Conservation (phyloP, 2,329 filamentous ascomycete species). For the Gliomastix tumulicola region DNA sequence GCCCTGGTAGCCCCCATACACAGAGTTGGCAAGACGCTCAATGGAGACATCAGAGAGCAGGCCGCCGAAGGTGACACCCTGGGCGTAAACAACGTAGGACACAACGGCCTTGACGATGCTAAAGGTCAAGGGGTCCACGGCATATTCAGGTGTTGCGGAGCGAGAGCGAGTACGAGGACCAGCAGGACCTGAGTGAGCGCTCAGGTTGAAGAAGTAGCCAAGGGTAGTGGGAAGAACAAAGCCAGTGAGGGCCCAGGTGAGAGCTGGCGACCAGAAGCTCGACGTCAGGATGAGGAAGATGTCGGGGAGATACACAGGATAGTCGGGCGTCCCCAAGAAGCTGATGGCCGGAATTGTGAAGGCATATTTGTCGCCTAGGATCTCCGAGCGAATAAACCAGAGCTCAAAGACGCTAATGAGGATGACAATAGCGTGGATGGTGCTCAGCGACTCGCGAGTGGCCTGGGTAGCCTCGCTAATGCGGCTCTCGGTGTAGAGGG, state of each 20-base stretch:
- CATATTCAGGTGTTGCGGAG: constrained; percentile 40
- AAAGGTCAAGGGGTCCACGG: constrained; percentile 81
- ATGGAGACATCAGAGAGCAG: constrained; percentile 54
- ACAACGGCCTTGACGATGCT: constrained; percentile 82
- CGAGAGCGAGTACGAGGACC: constrained; percentile 33
- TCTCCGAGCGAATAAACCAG: constrained; percentile 58
- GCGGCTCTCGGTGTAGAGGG: constrained; percentile 58
- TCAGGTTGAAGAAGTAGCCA: constrained; percentile 88
- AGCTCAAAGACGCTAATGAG: constrained; percentile 64
- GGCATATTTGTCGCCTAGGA: constrained; percentile 65
- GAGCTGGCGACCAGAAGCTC: constrained; percentile 77
- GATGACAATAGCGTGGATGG: constrained; percentile 64
- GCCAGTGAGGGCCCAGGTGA: constrained; percentile 70
- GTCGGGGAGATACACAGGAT: constrained; percentile 67
- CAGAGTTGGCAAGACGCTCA: constrained; percentile 53
- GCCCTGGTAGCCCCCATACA: constrained; percentile 67
- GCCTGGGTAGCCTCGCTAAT: constrained; percentile 59
- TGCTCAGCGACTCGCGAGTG: constrained; percentile 64
- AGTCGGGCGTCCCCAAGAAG: constrained; percentile 46
- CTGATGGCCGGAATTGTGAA: constrained; percentile 62
- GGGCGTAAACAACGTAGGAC: constrained; percentile 73
- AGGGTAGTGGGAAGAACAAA: constrained; percentile 61
- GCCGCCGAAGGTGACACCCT: constrained; percentile 56
- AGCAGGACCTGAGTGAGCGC: constrained; percentile 21
- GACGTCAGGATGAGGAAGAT: constrained; percentile 69